Evolutionary conservation across 495 filamentous ascomycete genomes (phyloP).

Genomic region (Thozetella sp.): DNA sequence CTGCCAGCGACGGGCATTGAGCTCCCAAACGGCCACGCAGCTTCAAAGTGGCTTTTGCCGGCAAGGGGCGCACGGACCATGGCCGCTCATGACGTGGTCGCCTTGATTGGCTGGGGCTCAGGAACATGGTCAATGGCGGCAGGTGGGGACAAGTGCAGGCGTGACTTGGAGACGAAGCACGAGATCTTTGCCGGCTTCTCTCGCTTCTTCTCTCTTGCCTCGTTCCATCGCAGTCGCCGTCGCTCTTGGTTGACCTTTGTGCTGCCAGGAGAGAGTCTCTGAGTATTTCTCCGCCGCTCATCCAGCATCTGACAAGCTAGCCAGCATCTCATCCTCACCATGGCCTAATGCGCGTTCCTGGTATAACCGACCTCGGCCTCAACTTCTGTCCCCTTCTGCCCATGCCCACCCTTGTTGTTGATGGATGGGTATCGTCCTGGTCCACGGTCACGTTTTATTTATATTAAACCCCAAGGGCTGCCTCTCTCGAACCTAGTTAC

Average conservation of each 20-base stretch:
- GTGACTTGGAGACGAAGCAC: no score
- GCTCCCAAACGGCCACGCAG: conserved; percentile 33
- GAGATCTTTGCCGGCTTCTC: background rate
- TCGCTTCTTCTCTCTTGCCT: background rate
- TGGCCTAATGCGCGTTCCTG: no score
- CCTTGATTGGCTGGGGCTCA: background rate
- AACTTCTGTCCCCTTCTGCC: background rate
- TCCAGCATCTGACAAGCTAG: no score
- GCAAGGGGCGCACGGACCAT: background rate
- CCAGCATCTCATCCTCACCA: no score
- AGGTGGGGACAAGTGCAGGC: conserved; percentile 7
- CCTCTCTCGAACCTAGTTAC: no score
- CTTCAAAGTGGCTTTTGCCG: conserved; percentile 20
- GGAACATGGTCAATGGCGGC: background rate
- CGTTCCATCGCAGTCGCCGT: background rate
- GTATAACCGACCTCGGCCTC: no score
- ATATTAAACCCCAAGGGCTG: no score
- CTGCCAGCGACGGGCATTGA: conserved; percentile 3
- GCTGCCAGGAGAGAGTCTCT: background rate
- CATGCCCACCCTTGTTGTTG: no score
- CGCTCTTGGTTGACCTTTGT: background rate
- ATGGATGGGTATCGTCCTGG: no score
- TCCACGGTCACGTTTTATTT: no score
- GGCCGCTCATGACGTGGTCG: background rate
- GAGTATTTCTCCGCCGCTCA: background rate